Percentiles rank a stretch among this genome's conserved stretches.
Evolutionary conservation across 2,329 filamentous ascomycete species (phyloP).

Genomic region (Alternaria arborescens): DNA sequence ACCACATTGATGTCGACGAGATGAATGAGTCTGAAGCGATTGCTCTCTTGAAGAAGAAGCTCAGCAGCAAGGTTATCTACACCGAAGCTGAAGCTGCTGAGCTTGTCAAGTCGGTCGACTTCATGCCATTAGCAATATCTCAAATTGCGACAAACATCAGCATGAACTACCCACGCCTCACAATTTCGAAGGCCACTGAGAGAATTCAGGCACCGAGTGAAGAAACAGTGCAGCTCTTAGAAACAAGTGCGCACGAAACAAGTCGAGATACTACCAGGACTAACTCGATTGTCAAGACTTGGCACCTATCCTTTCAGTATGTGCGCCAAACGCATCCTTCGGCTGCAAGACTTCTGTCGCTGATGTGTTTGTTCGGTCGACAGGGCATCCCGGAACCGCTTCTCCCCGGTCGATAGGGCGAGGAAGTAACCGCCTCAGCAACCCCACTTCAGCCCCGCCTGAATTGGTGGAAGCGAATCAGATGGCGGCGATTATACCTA

Average conservation of each 20-base stretch:
- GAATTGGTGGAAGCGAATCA: not conserved
- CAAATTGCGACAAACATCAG: not conserved
- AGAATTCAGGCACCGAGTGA: not conserved
- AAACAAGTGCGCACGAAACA: no score
- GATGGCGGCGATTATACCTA: not conserved
- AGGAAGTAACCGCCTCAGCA: not conserved
- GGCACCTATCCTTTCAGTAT: not conserved
- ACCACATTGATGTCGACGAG: slow-evolving; percentile 17
- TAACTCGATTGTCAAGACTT: not conserved
- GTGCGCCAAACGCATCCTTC: slow-evolving; percentile 6
- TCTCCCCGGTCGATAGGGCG: slow-evolving; percentile 18
- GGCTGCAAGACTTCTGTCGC: slow-evolving; percentile 55
- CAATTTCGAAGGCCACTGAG: not conserved
- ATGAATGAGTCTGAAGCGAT: slow-evolving; percentile 28
- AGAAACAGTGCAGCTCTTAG: no score
- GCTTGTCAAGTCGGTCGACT: not conserved
- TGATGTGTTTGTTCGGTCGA: slow-evolving; percentile 38
- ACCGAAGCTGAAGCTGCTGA: not conserved
- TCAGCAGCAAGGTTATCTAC: not conserved
- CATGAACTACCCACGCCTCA: not conserved
- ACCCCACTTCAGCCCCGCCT: not conserved
- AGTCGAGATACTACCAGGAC: not conserved
- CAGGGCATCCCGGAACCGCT: slow-evolving; percentile 34
- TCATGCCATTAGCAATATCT: not conserved
- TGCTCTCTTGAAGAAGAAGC: slow-evolving; percentile 17